A percentile compares a stretch with the other conserved stretches of the same genome.
Conservation (phyloP, 768 basidiomycete genomes). For the Suillus paluster region DNA sequence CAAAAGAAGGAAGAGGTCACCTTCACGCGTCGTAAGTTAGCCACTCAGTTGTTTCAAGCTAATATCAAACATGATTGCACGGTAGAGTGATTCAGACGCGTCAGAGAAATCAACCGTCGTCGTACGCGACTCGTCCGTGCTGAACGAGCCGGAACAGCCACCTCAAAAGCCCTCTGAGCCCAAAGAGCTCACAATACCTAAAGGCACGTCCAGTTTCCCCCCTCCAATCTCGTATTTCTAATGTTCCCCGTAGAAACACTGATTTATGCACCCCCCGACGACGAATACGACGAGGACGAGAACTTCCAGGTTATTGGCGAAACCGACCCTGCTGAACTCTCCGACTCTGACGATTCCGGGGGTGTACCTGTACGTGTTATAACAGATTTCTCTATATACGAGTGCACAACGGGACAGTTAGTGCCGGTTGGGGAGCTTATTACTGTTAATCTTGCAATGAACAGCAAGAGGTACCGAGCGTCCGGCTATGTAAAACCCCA, state of each 20-base stretch:
- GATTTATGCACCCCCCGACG: slow-evolving; percentile 24
- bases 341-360: slow-evolving; percentile 33
- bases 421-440: slow-evolving; percentile 47
- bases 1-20: slow-evolving; percentile 4
- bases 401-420: slow-evolving; percentile 39
- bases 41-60: background rate
- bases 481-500: slow-evolving; percentile 44
- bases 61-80: background rate
- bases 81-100: slow-evolving; percentile 1
- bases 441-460: slow-evolving; percentile 27
- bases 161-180: background rate
- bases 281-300: slow-evolving; percentile 44
- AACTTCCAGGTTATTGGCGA: slow-evolving; percentile 51
- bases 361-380: slow-evolving; percentile 62
- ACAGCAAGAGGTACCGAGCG: slow-evolving; percentile 35
- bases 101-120: background rate
- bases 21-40: slow-evolving; percentile 4
- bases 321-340: slow-evolving; percentile 28
- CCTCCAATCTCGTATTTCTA: background rate
- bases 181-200: background rate
- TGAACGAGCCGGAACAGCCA: background rate
- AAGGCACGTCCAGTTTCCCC: background rate
- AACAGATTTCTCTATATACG: slow-evolving; percentile 57
- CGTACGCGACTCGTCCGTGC: background rate
- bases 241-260: background rate